These are phyloP conservation scores for Ophidiomyces ophidiicola DNA, from an alignment of 2,329 filamentous ascomycete genomes.

Conservation along the genomic window DNA sequence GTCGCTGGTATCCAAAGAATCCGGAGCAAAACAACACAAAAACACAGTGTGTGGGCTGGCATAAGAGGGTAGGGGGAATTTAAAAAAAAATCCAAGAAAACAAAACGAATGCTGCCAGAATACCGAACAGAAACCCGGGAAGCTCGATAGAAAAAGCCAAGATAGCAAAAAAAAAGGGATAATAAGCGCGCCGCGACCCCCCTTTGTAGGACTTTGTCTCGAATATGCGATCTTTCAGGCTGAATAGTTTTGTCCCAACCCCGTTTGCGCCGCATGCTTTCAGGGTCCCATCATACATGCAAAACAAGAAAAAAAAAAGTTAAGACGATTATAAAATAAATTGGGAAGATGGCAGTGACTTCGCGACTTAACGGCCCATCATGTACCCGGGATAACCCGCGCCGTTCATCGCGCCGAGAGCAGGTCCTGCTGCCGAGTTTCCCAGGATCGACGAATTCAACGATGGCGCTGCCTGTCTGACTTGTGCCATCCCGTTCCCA, in stretches of 20 bases:
- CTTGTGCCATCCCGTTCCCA: constrained; percentile 12
- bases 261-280: constrained; percentile 31
- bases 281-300: constrained; percentile 33
- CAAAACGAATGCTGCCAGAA: no score
- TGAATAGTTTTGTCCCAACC: no score
- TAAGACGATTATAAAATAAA: no score
- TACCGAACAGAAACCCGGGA: no score
- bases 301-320: constrained; percentile 24
- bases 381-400: constrained; percentile 35
- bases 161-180: no score
- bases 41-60: constrained; percentile 8
- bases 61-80: constrained; percentile 8
- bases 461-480: constrained; percentile 13
- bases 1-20: constrained; percentile 4
- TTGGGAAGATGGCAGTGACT: constrained; percentile 9
- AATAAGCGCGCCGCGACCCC: no score
- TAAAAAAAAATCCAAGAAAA: constrained; percentile 7
- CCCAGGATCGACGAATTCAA: constrained; percentile 6
- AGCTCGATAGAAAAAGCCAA: no score
- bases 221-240: no score
- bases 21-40: background rate
- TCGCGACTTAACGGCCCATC: constrained; percentile 35
- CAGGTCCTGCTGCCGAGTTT: constrained; percentile 11
- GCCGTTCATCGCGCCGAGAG: constrained; percentile 14
- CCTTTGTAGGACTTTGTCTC: no score